Evolutionary conservation across 1,139 yeast species (phyloP).

Genomic region (Candida anutae): DNA sequence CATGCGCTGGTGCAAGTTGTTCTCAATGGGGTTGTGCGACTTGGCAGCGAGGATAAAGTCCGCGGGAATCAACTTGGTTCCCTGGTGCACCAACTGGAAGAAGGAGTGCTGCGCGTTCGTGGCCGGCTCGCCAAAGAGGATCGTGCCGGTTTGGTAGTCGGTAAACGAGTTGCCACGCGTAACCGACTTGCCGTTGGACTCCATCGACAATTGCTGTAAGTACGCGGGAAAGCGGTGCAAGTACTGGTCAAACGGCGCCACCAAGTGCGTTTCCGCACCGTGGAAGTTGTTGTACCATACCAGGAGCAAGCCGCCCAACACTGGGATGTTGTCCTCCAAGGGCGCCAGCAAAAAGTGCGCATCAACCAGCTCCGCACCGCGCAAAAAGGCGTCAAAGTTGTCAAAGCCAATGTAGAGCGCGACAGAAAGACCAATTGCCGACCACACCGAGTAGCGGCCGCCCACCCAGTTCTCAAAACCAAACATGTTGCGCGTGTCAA

Average conservation of each 20-base stretch:
- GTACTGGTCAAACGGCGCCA: slow-evolving; percentile 97
- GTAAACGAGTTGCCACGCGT: slow-evolving; percentile 87
- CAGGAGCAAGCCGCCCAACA: slow-evolving; percentile 83
- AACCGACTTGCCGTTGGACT: slow-evolving; percentile 96
- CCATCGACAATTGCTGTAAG: slow-evolving; percentile 97
- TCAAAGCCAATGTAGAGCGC: slow-evolving; percentile 93
- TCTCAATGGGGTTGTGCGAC: slow-evolving; percentile 95
- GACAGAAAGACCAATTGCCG: slow-evolving; percentile 93
- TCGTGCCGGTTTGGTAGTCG: slow-evolving; percentile 91
- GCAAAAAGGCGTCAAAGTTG: slow-evolving; percentile 81
- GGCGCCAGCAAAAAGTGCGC: slow-evolving; percentile 80
- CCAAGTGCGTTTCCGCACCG: slow-evolving; percentile 96
- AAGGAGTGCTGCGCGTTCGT: slow-evolving; percentile 98
- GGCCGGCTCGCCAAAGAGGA: slow-evolving; percentile 96
- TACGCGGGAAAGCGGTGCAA: slow-evolving; percentile 98
- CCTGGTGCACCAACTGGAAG: slow-evolving; percentile 99
- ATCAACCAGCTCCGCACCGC: slow-evolving; percentile 97
- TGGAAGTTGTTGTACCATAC: slow-evolving; percentile 98
- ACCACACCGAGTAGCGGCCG: slow-evolving; percentile 99
- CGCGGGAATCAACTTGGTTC: slow-evolving; percentile 93
- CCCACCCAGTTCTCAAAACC: slow-evolving; percentile 99
- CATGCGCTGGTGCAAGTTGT: slow-evolving; percentile 93
- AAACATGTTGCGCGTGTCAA: slow-evolving; percentile 96
- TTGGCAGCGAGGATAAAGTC: slow-evolving; percentile 96
- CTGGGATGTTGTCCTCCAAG: slow-evolving; percentile 85